Evolutionary conservation across 495 filamentous ascomycete species (phyloP), one percentile per base, ranked within the genome.

Genomic region (Hypomontagnella submonticulosa): DNA sequence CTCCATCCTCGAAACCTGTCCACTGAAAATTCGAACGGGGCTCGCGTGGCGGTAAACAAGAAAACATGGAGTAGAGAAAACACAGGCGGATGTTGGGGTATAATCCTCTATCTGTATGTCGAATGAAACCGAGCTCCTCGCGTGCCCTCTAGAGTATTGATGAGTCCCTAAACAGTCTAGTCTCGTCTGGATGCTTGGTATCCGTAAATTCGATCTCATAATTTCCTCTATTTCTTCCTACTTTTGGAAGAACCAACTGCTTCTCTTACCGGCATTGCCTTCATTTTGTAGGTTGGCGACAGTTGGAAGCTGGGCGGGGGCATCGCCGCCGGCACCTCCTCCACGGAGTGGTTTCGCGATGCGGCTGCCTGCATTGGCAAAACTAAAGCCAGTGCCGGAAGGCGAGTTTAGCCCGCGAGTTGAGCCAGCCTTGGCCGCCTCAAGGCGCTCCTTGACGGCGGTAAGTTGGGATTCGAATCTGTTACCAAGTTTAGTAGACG

Each of bases 341-440:
- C 95, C 95, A 59, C 95, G 87, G 16, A 99, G 83, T n/a, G 95
- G 95, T 77, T 99, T 99, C 51, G 94, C 95, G 71, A 99, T 98
- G 66, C 94, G 84, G 61, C 91, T 92, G 37, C 89, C 89, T 18
- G 81, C 83, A 59, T 85, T 85, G 55, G 85, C 85, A 73, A 95
- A 91, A 75, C 82, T 92, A 78, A 96, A 93, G 63, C 85, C 86
- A 60, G 84, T 84, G 52, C 84, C 84, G 46, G 88, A 83, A 10
- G 84, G 76, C 41, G 86, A 84, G 56, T 88, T 85, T 30, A 97
- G 83, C 49, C 90, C 90, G 59, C 92, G 89, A 10, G 93, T 94
- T 54, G 88, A 91, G 66, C 92, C 92, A 51, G 88, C 84, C 79
- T 97, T 99, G 69, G 92, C 95, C 51, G 93, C 93, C 77, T 98